These are phyloP conservation scores for Isabelozyma rhagii DNA, from an alignment of 805 yeast species.

Conservation along the genomic window DNA sequence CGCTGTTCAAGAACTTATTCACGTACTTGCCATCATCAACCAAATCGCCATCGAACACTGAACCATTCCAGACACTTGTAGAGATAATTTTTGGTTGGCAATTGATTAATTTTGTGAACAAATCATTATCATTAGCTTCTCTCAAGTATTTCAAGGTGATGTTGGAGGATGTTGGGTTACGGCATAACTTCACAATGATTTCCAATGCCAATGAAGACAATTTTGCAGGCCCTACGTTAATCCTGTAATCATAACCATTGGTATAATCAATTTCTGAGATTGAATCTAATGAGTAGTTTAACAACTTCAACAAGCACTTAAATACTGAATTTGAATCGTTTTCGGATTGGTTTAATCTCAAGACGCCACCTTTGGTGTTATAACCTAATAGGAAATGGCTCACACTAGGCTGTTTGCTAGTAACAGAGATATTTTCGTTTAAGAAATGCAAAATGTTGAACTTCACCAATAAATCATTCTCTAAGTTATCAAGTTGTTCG, in stretches of 20 bases:
- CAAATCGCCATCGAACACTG: conserved; percentile 42
- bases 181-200: conserved; percentile 59
- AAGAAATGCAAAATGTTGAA: conserved; percentile 59
- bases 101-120: conserved; percentile 50
- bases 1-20: conserved; percentile 34
- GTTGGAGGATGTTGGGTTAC: conserved; percentile 51
- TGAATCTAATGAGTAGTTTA: conserved; percentile 46
- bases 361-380: conserved; percentile 42
- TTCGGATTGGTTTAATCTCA: conserved; percentile 49
- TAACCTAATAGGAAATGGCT: conserved; percentile 81
- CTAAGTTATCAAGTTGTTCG: conserved; percentile 51
- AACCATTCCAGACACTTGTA: conserved; percentile 52
- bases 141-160: conserved; percentile 53
- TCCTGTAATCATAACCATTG: conserved; percentile 27
- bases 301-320: conserved; percentile 46
- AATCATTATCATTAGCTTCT: conserved; percentile 29
- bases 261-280: conserved; percentile 35
- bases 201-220: conserved; percentile 59
- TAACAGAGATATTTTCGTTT: conserved; percentile 40
- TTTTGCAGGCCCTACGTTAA: conserved; percentile 55
- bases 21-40: conserved; percentile 10
- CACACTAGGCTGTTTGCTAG: conserved; percentile 45
- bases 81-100: conserved; percentile 54
- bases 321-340: conserved; percentile 55
- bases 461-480: conserved; percentile 47